Base-by-base conservation (phyloP, 176 grass and related monocot species). In the bread wheat (Triticum aestivum) region DNA sequence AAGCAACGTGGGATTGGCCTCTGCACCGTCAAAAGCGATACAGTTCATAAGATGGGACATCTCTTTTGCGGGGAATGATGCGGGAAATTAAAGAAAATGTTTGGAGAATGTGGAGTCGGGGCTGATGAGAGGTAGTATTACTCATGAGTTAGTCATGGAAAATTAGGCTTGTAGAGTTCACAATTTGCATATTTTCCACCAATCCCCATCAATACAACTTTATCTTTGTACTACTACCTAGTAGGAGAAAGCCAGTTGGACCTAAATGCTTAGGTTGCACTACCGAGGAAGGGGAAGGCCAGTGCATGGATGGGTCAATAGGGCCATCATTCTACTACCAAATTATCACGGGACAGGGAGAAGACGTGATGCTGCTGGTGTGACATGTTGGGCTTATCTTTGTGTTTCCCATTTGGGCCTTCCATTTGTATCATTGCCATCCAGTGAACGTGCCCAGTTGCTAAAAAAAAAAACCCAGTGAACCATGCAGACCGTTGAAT, bases 321-420 rank as follows among this genome's bases (percentile, higher is more conserved):
- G 44, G 58, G 44, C 59, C 66, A 90, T 87, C 74, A 91, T 87
- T 45, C 79, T 39, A 23, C 59, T 23, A 68, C 30, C 68, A 84
- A 69, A 44, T 85, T 91, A 65, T 51, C 69, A 72, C 51, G 30
- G 71, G 77, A 82, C 79, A 91, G 34, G 24, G 51, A 20, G 26
- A 58, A 26, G 90, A 91, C 29, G 77, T 82, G 90, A 82, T 85
- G 90, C 52, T 82, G 90, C 41, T 17, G 79, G 82, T 65, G 86
- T 88, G 90, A 85, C 78, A 88, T 88, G 86, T 78, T 88, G 82
- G 86, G 82, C 78, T 82, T 79, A 73, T 83, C 71, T 66, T 77
- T 63, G 68, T 45, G 77, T 85, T 85, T 8, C 86, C 86, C 67
- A 77, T 85, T 85, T 85, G 71, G 90, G 90, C 82, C 78, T 81